Evolutionary conservation across 768 basidiomycete genomes (phyloP).

Genomic region (Mycena latifolia): DNA sequence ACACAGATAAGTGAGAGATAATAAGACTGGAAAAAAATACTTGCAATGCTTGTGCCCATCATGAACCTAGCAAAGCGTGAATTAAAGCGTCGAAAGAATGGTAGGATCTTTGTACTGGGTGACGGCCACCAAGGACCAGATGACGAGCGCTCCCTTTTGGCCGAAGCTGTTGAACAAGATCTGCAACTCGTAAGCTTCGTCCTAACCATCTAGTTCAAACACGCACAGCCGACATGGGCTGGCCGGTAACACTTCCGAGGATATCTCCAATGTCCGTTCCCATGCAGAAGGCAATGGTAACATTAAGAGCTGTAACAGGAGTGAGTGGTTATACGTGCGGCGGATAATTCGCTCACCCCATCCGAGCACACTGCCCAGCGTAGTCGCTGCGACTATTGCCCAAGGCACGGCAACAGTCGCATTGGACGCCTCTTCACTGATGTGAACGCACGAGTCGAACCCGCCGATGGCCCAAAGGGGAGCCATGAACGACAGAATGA

Average conservation of each 20-base stretch:
- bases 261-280: conserved; percentile 57
- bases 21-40: not conserved
- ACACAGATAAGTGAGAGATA: too few species aligned
- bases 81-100: not conserved
- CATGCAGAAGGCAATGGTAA: conserved; percentile 64
- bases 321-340: not conserved
- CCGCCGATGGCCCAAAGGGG: conserved; percentile 41
- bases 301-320: conserved; percentile 49
- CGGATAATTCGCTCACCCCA: too few species aligned
- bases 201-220: not conserved
- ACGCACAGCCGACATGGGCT: conserved; percentile 56
- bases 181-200: conserved; percentile 20
- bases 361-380: conserved; percentile 45
- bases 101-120: conserved; percentile 37
- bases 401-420: conserved; percentile 66
- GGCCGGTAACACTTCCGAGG: conserved; percentile 49
- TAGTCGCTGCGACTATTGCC: conserved; percentile 60
- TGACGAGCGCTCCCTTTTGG: conserved; percentile 49
- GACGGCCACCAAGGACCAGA: conserved; percentile 53
- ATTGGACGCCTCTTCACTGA: conserved; percentile 67
- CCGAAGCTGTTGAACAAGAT: conserved; percentile 59
- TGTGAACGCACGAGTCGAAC: conserved; percentile 61
- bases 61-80: not conserved
- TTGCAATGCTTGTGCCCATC: conserved; percentile 3
- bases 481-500: conserved; percentile 33